Evolutionary conservation across 441 rosid genomes (phyloP).

Genomic region (Erodium moschatum): DNA sequence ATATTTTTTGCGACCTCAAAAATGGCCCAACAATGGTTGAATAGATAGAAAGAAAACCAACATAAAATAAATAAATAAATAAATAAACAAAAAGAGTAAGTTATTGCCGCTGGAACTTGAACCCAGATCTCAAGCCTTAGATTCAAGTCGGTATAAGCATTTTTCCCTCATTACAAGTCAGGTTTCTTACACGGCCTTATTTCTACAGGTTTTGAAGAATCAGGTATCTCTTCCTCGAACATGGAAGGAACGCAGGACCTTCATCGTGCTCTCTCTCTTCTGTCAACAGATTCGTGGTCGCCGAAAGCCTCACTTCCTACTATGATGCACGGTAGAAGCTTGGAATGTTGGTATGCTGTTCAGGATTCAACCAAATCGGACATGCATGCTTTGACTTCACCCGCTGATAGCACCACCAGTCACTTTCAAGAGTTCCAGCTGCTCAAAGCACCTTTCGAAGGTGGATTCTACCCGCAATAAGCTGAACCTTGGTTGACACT

Average conservation of each 20-base stretch:
- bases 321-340: conserved; percentile 23
- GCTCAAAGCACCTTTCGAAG: conserved; percentile 35
- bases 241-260: conserved; percentile 50
- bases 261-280: conserved; percentile 99
- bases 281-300: conserved; percentile 70
- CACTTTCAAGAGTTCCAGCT: conserved; percentile 43
- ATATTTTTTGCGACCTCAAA: no score
- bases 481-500: conserved; percentile 18
- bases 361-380: conserved; percentile 30
- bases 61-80: no score
- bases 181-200: neutral
- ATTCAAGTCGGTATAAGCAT: no score
- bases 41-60: no score
- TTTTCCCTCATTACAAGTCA: no score
- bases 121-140: no score
- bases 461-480: conserved; percentile 30
- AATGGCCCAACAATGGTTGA: no score
- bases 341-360: conserved; percentile 42
- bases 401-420: conserved; percentile 21
- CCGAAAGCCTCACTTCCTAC: conserved; percentile 43
- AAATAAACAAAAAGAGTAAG: no score
- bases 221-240: conserved; percentile 33
- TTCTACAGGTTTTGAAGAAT: conserved; percentile 42
- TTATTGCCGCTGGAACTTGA: no score
- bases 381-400: conserved; percentile 18